Conservation (phyloP, 345 rosid species). For the Populus ilicifolia region DNA sequence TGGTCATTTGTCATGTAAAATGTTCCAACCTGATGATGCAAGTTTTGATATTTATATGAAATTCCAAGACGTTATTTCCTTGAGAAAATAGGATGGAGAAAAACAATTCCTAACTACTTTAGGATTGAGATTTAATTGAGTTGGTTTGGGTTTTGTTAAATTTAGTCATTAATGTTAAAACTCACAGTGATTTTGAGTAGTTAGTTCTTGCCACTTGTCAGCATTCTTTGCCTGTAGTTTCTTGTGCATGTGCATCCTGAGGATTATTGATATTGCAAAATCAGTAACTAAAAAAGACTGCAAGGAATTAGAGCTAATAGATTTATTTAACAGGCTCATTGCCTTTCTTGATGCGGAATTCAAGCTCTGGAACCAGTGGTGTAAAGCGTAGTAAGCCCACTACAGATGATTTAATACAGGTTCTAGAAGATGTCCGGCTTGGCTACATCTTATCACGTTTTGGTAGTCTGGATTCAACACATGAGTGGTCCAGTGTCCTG, state of each 20-base stretch:
- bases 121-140: background rate
- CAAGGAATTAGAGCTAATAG: background rate
- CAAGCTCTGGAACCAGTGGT: constrained; percentile 18
- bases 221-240: background rate
- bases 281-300: background rate
- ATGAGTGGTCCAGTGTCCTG: constrained; percentile 94
- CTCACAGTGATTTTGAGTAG: background rate
- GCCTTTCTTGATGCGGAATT: constrained; percentile 40
- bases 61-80: background rate
- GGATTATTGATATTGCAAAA: background rate
- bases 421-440: constrained; percentile 67
- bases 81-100: background rate
- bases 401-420: constrained; percentile 57
- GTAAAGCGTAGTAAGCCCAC: constrained; percentile 47
- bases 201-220: background rate
- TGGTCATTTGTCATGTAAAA: background rate
- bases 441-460: constrained; percentile 69
- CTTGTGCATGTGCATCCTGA: background rate
- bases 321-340: constrained; percentile 37
- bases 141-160: background rate
- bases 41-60: background rate
- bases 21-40: background rate
- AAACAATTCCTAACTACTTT: background rate
- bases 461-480: constrained; percentile 54
- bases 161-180: background rate